Base-by-base conservation (phyloP, 1,284 basidiomycete genomes). In the Trametes polyzona region DNA sequence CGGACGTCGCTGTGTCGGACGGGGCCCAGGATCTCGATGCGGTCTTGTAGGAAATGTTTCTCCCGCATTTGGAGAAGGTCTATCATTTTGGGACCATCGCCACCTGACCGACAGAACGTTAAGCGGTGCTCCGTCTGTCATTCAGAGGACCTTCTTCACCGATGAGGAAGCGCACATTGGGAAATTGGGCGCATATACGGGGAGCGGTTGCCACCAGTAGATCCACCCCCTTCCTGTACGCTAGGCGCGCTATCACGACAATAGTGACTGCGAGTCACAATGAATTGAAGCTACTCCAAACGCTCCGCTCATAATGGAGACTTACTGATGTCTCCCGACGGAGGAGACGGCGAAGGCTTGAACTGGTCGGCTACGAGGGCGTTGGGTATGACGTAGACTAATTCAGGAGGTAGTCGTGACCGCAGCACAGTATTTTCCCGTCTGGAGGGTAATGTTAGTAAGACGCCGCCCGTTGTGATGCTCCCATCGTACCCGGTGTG, bases 401-500 rank as follows among this genome's bases (percentile, higher is more conserved):
- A 83, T 24, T 68, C 56, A 5, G 74, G 72, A 33, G 81, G 84
- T 1, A 97, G 74, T 43, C 91, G 82, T 0, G 92, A 94, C 14
- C 97, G 82, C 2, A 99, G 81, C 0, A 95, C 92, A 0, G 96
- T 98, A 64, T 99, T 99, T 76, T 99, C 97, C 35, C 92, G 88
- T 29, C 92, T 93, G n/a, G n/a, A n/a, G n/a, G n/a, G n/a, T n/a
- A n/a, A n/a, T n/a, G n/a, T n/a, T n/a, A n/a, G n/a, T n/a, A n/a
- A n/a, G n/a, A n/a, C n/a, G n/a, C n/a, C n/a, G n/a, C n/a, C n/a
- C n/a, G n/a, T n/a, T n/a, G n/a, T n/a, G n/a, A n/a, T n/a, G n/a
- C n/a, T n/a, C n/a, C n/a, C n/a, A n/a, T n/a, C n/a, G n/a, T n/a
- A 93, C 93, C 95, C 95, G 0, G 95, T 98, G 73, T 99, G 92